Base-by-base conservation (phyloP, 2,329 filamentous ascomycete species). In the Macrophomina pseudophaseolina region DNA sequence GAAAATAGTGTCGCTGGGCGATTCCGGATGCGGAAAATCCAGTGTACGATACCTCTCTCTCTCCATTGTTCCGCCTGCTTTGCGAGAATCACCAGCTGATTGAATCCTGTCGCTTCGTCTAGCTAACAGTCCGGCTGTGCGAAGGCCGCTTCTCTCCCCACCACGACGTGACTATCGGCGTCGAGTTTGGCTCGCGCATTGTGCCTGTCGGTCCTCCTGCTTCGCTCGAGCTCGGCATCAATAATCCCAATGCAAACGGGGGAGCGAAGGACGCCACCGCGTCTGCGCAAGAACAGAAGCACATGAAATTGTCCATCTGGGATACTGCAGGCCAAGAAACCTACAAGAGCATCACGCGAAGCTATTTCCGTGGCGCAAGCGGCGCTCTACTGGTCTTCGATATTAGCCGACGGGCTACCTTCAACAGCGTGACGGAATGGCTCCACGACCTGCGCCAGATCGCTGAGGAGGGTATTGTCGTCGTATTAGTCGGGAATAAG, bases 311-410 rank as follows among this genome's bases (percentile, higher is more conserved):
- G 5, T 93, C 90, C 52, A 84, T 98, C 11, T 98, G 94, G 94
- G 94, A 97, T 76, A 98, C 94, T 0, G 94, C 94, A 16, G 94
- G 94, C 32, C 94, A 98, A 79, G 94, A 98, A 82, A 97, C 93
- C 12, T 98, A 98, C 84, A 97, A 97, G 79, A 94, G 91, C 52
- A 95, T 98, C 67, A 98, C 94, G 8, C 86, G 94, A 65, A 95
- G 91, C 69, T 97, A 97, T 82, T 97, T 97, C 80, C 90, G 94
- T 64, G 94, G 93, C 73, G 89, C 90, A 46, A 88, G 86, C 0
- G 90, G 90, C 38, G 90, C 90, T 5, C 85, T 99, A 14, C 87
- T 99, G 32, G 95, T 99, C 69, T 99, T 97, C 76, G 95, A 99
- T 79, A 94, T 99, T 71, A 92, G 92, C 33, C 87, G 95, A 67